Evolutionary conservation across 2,329 filamentous ascomycete genomes (phyloP).

Genomic region (Xylaria digitata): DNA sequence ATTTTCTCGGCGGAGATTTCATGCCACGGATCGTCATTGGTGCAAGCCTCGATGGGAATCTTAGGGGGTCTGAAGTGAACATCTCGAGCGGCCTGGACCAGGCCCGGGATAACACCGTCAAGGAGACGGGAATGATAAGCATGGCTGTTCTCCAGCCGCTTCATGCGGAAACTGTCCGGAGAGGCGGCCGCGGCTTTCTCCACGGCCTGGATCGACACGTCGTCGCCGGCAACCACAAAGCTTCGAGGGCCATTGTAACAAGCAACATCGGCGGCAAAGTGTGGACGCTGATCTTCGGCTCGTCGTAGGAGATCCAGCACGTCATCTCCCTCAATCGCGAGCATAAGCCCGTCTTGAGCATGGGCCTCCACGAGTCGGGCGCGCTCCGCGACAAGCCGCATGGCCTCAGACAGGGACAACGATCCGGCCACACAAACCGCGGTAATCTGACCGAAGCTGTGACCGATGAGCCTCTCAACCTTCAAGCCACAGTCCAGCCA

Average conservation of each 20-base stretch:
- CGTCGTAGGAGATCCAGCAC: too few relatives aligned
- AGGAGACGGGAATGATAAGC: constrained; percentile 1
- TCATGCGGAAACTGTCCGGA: too few relatives aligned
- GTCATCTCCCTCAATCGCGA: too few relatives aligned
- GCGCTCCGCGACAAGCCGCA: constrained; percentile 43
- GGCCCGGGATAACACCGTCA: neutral
- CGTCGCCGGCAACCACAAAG: neutral
- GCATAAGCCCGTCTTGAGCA: too few relatives aligned
- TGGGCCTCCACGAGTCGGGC: neutral
- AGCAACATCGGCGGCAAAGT: constrained; percentile 5
- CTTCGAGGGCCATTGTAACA: constrained; percentile 21
- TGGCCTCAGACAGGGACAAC: constrained; percentile 48
- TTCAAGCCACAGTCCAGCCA: constrained; percentile 53
- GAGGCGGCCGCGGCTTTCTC: neutral
- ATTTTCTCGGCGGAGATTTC: constrained; percentile 8
- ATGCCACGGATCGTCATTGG: neutral
- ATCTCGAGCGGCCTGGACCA: too few relatives aligned
- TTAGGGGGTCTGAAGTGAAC: neutral
- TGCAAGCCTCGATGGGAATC: constrained; percentile 7
- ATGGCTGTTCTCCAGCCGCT: neutral
- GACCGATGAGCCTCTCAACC: constrained; percentile 50
- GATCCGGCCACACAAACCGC: constrained; percentile 51
- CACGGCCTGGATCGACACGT: neutral
- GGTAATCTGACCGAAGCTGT: constrained; percentile 56
- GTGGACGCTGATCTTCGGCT: too few relatives aligned